Base-by-base conservation (phyloP, 2,329 filamentous ascomycete genomes). In the Uncinocarpus reesii region DNA sequence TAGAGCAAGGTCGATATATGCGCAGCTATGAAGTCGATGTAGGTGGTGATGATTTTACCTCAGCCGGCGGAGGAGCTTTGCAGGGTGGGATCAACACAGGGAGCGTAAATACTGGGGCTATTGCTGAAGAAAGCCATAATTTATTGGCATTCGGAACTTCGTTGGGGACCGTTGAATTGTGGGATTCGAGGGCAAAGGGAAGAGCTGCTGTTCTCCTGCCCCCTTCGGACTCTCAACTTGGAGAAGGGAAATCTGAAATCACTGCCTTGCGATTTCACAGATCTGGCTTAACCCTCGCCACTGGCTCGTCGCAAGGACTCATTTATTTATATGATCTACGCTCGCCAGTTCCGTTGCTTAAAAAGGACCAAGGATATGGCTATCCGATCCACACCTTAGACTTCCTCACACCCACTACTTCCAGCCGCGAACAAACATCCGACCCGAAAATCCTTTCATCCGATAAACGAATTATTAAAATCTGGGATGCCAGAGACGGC, bases 381-480 rank as follows among this genome's bases (percentile, higher is more conserved):
- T 93, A 88, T 62, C 79, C 90, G 0, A 87, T 98, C 50, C 84
- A 95, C 60, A 94, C 86, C 40, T 73, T 98, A 47, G 74, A 77
- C 51, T 83, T 81, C 63, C 71, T 84, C 35, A 71, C 73, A 8
- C 66, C 73, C 58, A 85, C 84, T 8, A 84, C 80, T 6, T 74
- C 78, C 10, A 84, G 83, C 0, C 80, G 84, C 40, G 83, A 88
- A 53, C 85, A 85, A 63, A 74, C 71, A 16, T 63, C 72, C 38
- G 75, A 80, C 31, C 73, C 75, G 4, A 95, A 95, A 67, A 81
- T 98, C 16, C 72, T 96, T 53, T 93, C 89, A 1, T 81, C 88
- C 6, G 93, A 98, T 67, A 95, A 94, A 69, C 80, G 86, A 54
- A 94, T 95, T 57, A 93, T 98, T 71, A 98, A 98, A 69, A 80